Percentiles rank a stretch among this genome's conserved stretches.
Evolutionary conservation across 495 filamentous ascomycete species (phyloP).

Genomic region (Aspergillus hancockii): DNA sequence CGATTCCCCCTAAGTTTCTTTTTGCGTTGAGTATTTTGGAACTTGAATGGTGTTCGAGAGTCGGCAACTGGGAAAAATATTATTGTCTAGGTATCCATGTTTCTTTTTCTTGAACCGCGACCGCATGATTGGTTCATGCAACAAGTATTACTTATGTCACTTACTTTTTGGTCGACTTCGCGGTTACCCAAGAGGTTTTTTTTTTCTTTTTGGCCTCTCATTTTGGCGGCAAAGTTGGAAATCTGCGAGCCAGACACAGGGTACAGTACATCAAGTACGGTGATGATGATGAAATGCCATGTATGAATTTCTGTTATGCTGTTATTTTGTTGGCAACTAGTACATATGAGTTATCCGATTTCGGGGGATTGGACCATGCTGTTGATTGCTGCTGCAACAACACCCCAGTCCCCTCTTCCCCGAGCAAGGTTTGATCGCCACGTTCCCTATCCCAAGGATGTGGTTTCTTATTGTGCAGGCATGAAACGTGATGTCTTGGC

Average conservation of each 20-base stretch:
- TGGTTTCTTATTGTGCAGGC: neutral
- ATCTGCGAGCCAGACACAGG: neutral
- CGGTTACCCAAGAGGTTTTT: neutral
- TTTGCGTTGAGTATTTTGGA: conserved; percentile 7
- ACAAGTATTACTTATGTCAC: neutral
- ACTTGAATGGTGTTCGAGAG: conserved; percentile 15
- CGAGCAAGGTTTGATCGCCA: conserved; percentile 9
- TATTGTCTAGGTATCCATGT: conserved; percentile 8
- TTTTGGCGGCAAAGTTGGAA: neutral
- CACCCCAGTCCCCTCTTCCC: neutral
- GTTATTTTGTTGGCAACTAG: neutral
- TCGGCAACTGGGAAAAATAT: conserved; percentile 18
- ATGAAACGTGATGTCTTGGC: conserved; percentile 1
- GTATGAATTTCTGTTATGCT: neutral
- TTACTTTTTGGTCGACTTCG: neutral
- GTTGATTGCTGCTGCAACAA: neutral
- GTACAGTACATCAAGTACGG: neutral
- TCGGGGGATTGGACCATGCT: neutral
- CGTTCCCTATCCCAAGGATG: conserved; percentile 9
- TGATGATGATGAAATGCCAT: neutral
- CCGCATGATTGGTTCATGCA: conserved; percentile 14
- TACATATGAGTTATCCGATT: conserved; percentile 7
- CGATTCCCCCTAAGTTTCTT: conserved; percentile 18
- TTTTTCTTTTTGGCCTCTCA: neutral
- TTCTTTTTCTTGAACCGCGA: conserved; percentile 7